A percentile compares a stretch with the other conserved stretches of the same genome.
Evolutionary conservation across 257 asterid species (phyloP).

Genomic region (Buddleja alternifolia): DNA sequence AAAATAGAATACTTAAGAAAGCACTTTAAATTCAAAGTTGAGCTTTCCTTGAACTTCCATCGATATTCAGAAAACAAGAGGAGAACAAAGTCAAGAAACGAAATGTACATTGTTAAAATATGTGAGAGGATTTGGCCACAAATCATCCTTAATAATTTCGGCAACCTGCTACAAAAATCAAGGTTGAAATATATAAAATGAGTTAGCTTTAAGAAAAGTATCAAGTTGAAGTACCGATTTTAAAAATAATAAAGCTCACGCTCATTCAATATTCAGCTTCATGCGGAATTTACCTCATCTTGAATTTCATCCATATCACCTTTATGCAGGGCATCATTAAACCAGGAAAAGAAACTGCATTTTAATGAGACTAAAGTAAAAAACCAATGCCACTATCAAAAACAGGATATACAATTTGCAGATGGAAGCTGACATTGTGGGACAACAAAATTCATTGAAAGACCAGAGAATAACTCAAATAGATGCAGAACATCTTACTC

Average conservation of each 20-base stretch:
- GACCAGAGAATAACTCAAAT: neutral
- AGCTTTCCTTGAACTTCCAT: constrained; percentile 12
- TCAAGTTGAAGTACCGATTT: constrained; percentile 6
- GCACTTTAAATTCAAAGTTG: neutral
- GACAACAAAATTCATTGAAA: neutral
- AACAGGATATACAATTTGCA: constrained; percentile 32
- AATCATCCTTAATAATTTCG: constrained; percentile 73
- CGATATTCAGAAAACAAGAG: neutral
- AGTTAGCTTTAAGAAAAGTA: neutral
- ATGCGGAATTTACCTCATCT: constrained; percentile 64
- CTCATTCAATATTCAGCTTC: neutral
- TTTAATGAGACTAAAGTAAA: constrained; percentile 29
- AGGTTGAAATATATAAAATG: neutral
- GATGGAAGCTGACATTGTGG: neutral
- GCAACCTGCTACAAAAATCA: constrained; percentile 57
- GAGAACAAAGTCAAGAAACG: constrained; percentile 21
- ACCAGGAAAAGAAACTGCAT: constrained; percentile 94
- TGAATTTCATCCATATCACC: constrained; percentile 77
- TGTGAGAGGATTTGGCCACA: constrained; percentile 75
- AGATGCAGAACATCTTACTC: neutral
- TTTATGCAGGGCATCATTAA: constrained; percentile 57
- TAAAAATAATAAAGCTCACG: constrained; percentile 11
- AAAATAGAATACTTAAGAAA: neutral
- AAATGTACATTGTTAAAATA: constrained; percentile 55
- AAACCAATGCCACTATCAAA: neutral